Evolutionary conservation across 345 rosid genomes (phyloP).

Genomic region (Moricandia moricandioides): DNA sequence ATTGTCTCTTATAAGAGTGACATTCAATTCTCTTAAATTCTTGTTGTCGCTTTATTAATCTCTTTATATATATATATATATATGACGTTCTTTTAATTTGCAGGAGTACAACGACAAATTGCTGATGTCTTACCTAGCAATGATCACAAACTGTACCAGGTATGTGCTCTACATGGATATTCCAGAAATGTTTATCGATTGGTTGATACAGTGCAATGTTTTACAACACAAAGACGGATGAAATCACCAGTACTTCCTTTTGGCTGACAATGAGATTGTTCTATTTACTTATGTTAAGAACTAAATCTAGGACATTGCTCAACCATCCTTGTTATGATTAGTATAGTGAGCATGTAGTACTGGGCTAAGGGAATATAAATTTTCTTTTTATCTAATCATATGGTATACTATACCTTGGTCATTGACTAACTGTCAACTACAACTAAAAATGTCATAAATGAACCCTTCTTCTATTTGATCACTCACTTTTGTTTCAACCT

Average conservation of each 20-base stretch:
- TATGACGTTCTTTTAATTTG: background rate
- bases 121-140: conserved; percentile 82
- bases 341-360: background rate
- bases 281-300: background rate
- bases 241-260: background rate
- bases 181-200: background rate
- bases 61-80: background rate
- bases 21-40: background rate
- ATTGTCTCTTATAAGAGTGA: background rate
- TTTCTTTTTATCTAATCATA: background rate
- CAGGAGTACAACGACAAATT: conserved; percentile 95
- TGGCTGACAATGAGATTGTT: conserved; percentile 6
- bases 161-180: conserved; percentile 26
- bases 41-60: background rate
- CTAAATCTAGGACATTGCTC: conserved; percentile 6
- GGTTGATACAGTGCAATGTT: background rate
- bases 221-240: background rate
- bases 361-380: background rate
- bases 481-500: background rate
- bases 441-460: background rate
- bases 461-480: background rate
- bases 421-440: background rate
- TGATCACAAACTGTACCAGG: conserved; percentile 94
- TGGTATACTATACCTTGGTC: background rate
- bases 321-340: background rate